phyloP scores from a whole-genome alignment of 805 yeast species.

The Hanseniaspora guilliermondii region DNA sequence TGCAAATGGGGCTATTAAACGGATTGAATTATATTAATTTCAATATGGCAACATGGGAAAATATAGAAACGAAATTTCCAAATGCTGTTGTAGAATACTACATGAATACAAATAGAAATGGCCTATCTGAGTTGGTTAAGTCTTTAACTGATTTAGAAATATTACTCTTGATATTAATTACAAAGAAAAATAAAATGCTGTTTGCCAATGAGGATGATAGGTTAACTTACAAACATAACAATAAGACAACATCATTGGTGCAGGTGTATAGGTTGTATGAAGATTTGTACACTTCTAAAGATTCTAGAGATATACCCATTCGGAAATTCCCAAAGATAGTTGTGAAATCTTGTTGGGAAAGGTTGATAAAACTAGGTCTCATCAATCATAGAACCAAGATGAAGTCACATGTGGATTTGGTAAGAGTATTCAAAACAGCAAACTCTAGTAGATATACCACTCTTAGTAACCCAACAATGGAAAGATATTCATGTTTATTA shows the following conservation, averaged over 20 bases:
- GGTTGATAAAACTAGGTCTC: constrained; percentile 43
- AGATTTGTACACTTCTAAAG: neutral
- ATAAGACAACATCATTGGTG: neutral
- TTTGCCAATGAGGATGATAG: neutral
- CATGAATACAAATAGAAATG: constrained; percentile 23
- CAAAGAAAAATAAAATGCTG: constrained; percentile 32
- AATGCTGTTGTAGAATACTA: constrained; percentile 18
- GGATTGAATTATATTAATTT: constrained; percentile 1
- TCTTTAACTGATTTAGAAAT: constrained; percentile 60
- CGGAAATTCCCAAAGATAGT: constrained; percentile 23
- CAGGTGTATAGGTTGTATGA: neutral
- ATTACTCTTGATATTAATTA: constrained; percentile 58
- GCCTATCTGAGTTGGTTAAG: constrained; percentile 21
- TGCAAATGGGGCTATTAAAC: constrained; percentile 13
- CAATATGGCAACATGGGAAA: neutral
- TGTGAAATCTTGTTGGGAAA: constrained; percentile 64
- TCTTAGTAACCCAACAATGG: constrained; percentile 31
- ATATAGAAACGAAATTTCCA: neutral
- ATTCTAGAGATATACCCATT: neutral
- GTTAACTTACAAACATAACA: neutral
- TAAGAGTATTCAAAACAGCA: constrained; percentile 31
- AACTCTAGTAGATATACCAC: constrained; percentile 31
- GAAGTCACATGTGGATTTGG: constrained; percentile 32
- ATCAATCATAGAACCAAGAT: constrained; percentile 36
- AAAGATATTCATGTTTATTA: constrained; percentile 40